Evolutionary conservation across 208 protist species (phyloP).

Genomic region (Leptomonas pyrrhocoris): DNA sequence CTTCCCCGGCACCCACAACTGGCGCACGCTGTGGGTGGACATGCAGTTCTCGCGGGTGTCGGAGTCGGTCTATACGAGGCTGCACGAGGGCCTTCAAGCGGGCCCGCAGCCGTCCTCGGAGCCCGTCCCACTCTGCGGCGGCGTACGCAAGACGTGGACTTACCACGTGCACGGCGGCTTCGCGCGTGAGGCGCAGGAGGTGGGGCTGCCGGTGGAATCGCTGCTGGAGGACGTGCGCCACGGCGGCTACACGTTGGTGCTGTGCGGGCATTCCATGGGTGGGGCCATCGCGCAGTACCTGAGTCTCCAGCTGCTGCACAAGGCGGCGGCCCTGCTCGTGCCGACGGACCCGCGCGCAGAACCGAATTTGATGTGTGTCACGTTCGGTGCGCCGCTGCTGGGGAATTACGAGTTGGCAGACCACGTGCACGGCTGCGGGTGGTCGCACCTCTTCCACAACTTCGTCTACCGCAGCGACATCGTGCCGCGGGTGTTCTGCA

Average conservation of each 20-base stretch:
- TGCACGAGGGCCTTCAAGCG: constrained; percentile 42
- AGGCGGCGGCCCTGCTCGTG: constrained; percentile 29
- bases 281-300: constrained; percentile 73
- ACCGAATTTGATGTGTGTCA: constrained; percentile 60
- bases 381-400: constrained; percentile 72
- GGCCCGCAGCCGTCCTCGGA: not conserved
- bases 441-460: constrained; percentile 67
- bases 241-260: constrained; percentile 67
- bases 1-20: constrained; percentile 86
- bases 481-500: constrained; percentile 74
- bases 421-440: constrained; percentile 56
- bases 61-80: constrained; percentile 37
- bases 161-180: constrained; percentile 75
- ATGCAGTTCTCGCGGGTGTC: constrained; percentile 41
- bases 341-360: constrained; percentile 22
- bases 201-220: constrained; percentile 43
- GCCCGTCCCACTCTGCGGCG: constrained; percentile 32
- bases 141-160: constrained; percentile 51
- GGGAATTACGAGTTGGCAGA: constrained; percentile 71
- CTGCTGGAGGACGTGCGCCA: constrained; percentile 53
- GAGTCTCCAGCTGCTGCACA: constrained; percentile 53
- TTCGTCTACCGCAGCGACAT: constrained; percentile 74
- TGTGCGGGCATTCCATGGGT: constrained; percentile 84
- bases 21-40: constrained; percentile 61
- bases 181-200: constrained; percentile 58